Evolutionary conservation across 164 flowering plant genomes (phyloP), one percentile per base, ranked within the genome.

Genomic region (Paratinospora sagittata): DNA sequence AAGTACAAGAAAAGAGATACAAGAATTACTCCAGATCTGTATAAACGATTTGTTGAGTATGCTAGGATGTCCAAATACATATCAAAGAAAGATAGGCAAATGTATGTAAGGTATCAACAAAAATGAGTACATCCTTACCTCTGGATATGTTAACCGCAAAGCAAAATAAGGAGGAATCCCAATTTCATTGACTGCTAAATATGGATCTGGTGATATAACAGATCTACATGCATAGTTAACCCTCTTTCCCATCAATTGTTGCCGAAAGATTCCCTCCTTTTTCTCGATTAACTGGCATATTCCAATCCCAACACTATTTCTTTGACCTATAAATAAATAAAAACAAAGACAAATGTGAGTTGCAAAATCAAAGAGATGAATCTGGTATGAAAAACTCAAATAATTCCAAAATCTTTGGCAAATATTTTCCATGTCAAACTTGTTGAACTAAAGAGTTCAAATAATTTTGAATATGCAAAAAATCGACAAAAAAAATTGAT

Each of bases 201-300:
- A 93, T 7, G 98, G 97, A 84, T 96, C 99, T n/a, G 98, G 99
- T 16, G 99, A 96, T 72, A 96, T 96, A 63, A 96, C 98, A 66
- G 99, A 96, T 2, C 99, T 95, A 58, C 98, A 96, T 27, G 98
- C 93, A 86, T 65, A 86, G 78, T 96, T 93, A 49, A 96, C 99
- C 78, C 99, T 85, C 79, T 96, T 96, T 49, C 99, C 99, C 98
- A 96, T 96, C 98, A 96, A 86, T 77, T 96, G 93, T 82, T 93
- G 99, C 52, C 99, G 93, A 74, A 96, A 96, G 55, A 93, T 55
- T 27, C 99, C 99, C 70, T 89, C 97, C 72, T 96, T 93, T 80
- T 89, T 96, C 78, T 96, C 99, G 71, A 96, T 81, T 74, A 88
- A 67, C 81, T 96, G 98, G 73, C 88, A 86, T 69, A 93, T 87